Base-by-base conservation (phyloP, 2,329 filamentous ascomycete genomes). In the Claviceps pazoutovae region DNA sequence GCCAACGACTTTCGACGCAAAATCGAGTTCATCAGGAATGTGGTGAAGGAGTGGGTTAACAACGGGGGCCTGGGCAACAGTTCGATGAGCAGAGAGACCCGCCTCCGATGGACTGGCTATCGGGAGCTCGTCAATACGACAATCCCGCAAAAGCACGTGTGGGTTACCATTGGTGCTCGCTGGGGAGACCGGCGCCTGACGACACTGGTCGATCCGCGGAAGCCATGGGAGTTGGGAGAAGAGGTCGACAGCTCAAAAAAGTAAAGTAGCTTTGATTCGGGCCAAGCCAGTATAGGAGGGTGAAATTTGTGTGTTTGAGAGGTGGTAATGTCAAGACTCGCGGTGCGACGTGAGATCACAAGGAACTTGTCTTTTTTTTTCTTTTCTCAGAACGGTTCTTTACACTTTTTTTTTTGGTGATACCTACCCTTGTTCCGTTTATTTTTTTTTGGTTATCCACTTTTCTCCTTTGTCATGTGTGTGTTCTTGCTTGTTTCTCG, bases 1-100 rank as follows among this genome's bases (percentile, higher is more conserved):
- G 82, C 83, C 42, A 91, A 91, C 63, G 78, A 83, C 57, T 79
- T 91, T 62, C 79, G 82, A 37, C 74, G 74, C 59, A 91, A 91
- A 71, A 76, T 91, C 53, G 76, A 81, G 54, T 90, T 90, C 62
- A 79, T 90, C 59, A 74, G 76, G 57, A 68, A 75, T 49, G 75
- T 88, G 16, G 74, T 88, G 11, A 76, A 75, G 56, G 83, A 88
- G 63, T 91, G 86, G 86, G 77, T 81, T 13, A 60, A 64, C 51
- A 83, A 84, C 58, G 82, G 80, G 3, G 86, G 86, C 2, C 67
- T 90, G 36, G 86, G 86, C 50, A 81, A 80, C 62, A 80, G 78
- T 57, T 71, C 76, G 55, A 81, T 82, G 74, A 71, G 69, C 54
- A 71, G 71, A 51, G 73, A 76, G 43, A 62, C 67, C 11, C 71